Evolutionary conservation across 768 basidiomycete species (phyloP).

Genomic region (Lactarius quietus): DNA sequence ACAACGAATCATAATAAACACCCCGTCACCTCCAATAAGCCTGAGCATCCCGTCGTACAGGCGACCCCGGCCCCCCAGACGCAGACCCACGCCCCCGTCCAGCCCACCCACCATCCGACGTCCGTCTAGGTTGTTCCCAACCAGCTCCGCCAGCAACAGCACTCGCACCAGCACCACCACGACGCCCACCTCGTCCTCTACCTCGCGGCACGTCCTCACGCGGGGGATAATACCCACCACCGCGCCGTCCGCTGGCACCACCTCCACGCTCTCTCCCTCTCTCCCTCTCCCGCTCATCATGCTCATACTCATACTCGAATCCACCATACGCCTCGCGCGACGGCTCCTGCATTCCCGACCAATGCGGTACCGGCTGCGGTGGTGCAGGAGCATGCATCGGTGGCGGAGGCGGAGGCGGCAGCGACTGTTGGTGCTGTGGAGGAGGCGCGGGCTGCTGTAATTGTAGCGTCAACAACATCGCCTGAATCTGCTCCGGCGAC

Average conservation of each 20-base stretch:
- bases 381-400: not conserved
- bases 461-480: slow-evolving; percentile 56
- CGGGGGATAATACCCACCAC: slow-evolving; percentile 13
- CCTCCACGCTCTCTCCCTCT: slow-evolving; percentile 1
- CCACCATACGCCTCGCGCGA: slow-evolving; percentile 1
- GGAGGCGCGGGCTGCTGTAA: slow-evolving; percentile 6
- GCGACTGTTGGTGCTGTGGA: not conserved
- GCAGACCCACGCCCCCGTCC: slow-evolving; percentile 10
- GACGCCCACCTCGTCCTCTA: slow-evolving; percentile 11
- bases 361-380: not conserved
- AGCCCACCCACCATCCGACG: slow-evolving; percentile 16
- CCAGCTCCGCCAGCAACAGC: not conserved
- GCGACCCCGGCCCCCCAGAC: slow-evolving; percentile 5
- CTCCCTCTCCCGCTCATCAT: slow-evolving; percentile 11
- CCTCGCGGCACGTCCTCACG: slow-evolving; percentile 9
- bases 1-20: too few relatives aligned
- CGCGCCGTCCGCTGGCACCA: not conserved
- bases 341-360: not conserved
- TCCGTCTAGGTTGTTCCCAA: slow-evolving; percentile 5
- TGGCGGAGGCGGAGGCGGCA: not conserved
- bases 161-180: not conserved
- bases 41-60: slow-evolving; percentile 10
- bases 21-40: slow-evolving; percentile 14
- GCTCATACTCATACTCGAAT: slow-evolving; percentile 11
- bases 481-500: slow-evolving; percentile 72